Percentiles rank a stretch among this genome's conserved stretches.
Conservation (phyloP, 768 basidiomycete genomes). For the Leucogyrophana mollusca region DNA sequence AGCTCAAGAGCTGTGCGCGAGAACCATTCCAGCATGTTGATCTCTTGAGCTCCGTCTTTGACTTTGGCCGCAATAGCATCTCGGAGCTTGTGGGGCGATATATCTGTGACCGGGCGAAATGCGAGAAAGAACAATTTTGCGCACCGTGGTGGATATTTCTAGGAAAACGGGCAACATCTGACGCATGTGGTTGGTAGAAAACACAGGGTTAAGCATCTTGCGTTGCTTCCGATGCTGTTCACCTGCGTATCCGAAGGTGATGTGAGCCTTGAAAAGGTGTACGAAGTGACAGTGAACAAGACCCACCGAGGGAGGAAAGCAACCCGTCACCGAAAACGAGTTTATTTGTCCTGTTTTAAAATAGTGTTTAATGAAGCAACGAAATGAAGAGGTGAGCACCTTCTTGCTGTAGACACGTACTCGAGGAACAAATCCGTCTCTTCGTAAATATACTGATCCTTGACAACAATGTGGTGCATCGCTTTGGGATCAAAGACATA, state of each 20-base stretch:
- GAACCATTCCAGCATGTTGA: conserved; percentile 23
- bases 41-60: conserved; percentile 9
- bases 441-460: conserved; percentile 49
- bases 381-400: no score
- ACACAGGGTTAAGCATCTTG: conserved; percentile 45
- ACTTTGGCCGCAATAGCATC: conserved; percentile 1
- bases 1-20: conserved; percentile 21
- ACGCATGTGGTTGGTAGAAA: conserved; percentile 40
- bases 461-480: conserved; percentile 44
- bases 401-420: conserved; percentile 25
- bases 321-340: conserved; percentile 48
- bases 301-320: conserved; percentile 26
- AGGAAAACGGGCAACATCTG: conserved; percentile 22
- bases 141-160: neutral
- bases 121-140: neutral
- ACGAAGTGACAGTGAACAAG: neutral
- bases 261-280: neutral
- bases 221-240: conserved; percentile 41
- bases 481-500: conserved; percentile 50
- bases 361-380: neutral
- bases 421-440: conserved; percentile 42
- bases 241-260: conserved; percentile 19
- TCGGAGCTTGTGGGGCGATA: neutral
- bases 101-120: conserved; percentile 1
- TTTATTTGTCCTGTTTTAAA: conserved; percentile 36